Conservation (phyloP, 2,329 filamentous ascomycete genomes). For the Ceratocystiopsis minuta region DNA sequence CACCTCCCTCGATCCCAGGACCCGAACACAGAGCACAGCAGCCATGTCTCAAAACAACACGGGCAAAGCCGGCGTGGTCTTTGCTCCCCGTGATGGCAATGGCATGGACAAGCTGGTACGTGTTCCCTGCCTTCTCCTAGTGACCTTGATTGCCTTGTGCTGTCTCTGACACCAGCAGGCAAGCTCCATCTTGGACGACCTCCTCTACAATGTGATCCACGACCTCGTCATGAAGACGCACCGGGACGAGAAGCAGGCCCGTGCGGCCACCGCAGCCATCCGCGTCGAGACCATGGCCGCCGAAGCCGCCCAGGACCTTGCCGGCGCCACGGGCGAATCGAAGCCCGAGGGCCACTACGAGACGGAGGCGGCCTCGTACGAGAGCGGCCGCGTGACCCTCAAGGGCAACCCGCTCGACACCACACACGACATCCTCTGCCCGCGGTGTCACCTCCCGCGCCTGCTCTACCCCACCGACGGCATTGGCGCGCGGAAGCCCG, state of each 20-base stretch:
- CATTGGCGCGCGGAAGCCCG: constrained; percentile 45
- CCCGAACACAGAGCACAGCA: neutral
- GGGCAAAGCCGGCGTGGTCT: constrained; percentile 39
- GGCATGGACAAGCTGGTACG: constrained; percentile 43
- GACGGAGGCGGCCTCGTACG: constrained; percentile 51
- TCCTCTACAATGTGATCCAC: constrained; percentile 59
- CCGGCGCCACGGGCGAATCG: constrained; percentile 32
- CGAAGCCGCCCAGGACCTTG: constrained; percentile 26
- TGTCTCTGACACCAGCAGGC: constrained; percentile 18
- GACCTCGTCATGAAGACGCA: constrained; percentile 58
- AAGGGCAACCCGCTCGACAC: constrained; percentile 58
- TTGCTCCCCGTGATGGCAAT: constrained; percentile 31
- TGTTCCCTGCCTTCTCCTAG: constrained; percentile 6
- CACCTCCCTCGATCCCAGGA: too few species aligned
- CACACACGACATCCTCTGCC: constrained; percentile 53
- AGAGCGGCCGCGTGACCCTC: constrained; percentile 48
- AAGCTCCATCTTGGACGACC: constrained; percentile 52
- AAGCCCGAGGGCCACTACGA: constrained; percentile 40
- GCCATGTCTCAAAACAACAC: constrained; percentile 14
- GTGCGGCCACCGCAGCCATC: constrained; percentile 46
- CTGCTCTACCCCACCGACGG: constrained; percentile 56
- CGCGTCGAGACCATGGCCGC: constrained; percentile 43
- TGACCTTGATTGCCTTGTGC: neutral
- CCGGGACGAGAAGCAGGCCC: constrained; percentile 60
- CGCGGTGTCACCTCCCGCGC: constrained; percentile 55